Base-by-base conservation (phyloP, 2,329 filamentous ascomycete species). In the Arthroderma sp. region DNA sequence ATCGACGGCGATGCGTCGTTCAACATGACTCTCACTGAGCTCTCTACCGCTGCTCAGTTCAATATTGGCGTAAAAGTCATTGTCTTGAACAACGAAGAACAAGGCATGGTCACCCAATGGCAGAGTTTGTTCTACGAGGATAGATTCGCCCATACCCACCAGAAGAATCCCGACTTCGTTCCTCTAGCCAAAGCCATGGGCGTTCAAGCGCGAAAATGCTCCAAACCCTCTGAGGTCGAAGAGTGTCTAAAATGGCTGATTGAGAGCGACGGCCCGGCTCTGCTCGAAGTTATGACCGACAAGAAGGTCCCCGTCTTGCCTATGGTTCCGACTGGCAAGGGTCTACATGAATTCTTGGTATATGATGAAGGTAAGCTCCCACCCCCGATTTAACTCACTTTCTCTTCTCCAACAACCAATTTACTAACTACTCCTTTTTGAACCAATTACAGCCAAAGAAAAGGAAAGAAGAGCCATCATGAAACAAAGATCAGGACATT, bases 1-100 rank as follows among this genome's bases (percentile, higher is more conserved):
- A 93, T 96, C 57, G 91, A 98, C 61, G 91, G 91, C 50, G 91
- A 96, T 62, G 91, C 89, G n/a, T 95, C 88, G 3, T 96, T 98
- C 72, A 85, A 86, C 74, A 96, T 98, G 91, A 96, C 91, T 4
- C 74, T 95, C 48, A 95, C 89, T 1, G 91, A 98, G 69, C 79
- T 98, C 43, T 85, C 83, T 38, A 95, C 89, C 1, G 88, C 88
- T 36, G 78, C 84, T 6, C 88, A 98, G 68, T 96, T 96, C 73
- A 85, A 91, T 69, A 95, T 96, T 62, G 88, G 85, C 52, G 81
- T 94, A 65, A 96, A 96, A 75, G 75, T 96, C 49, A 86, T 96
- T 55, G 74, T 96, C 28, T 67, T 98, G 45, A 96, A 96, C 73
- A 98, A 94, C 65, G 87, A 94, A 65, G 87, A 96, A 67, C 89